These are phyloP conservation scores for Podospora comata DNA, from an alignment of 495 filamentous ascomycete genomes.

Conservation along the genomic window DNA sequence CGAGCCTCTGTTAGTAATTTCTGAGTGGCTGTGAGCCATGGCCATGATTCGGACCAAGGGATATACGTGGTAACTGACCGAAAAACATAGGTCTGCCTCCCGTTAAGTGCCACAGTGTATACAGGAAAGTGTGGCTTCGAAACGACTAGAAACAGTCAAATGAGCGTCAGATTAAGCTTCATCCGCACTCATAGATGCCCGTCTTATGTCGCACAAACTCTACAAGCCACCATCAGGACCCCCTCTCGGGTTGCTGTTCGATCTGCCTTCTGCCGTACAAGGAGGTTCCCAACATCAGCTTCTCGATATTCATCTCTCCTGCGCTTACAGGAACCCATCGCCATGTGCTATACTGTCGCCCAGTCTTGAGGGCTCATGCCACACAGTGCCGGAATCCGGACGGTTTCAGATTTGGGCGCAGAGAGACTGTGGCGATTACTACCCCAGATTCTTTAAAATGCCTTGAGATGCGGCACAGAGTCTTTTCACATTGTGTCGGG, in stretches of 20 bases:
- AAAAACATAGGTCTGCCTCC: not conserved
- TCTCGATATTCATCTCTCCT: not conserved
- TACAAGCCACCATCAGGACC: constrained; percentile 6
- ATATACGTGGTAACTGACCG: not conserved
- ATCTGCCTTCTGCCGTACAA: not conserved
- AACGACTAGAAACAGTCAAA: not conserved
- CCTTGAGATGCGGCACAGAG: not conserved
- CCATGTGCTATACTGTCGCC: not conserved
- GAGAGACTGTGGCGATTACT: not conserved
- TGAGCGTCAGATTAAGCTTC: not conserved
- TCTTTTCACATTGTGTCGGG: not conserved
- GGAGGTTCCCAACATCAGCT: not conserved
- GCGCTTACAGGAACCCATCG: not conserved
- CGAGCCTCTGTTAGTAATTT: not conserved
- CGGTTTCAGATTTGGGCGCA: not conserved
- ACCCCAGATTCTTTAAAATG: not conserved
- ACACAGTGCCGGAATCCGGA: not conserved
- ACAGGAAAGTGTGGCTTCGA: not conserved
- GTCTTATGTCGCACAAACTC: constrained; percentile 9
- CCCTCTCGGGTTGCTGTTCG: not conserved
- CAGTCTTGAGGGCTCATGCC: no score
- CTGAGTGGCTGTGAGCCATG: not conserved
- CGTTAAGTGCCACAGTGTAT: not conserved
- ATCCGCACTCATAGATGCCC: not conserved
- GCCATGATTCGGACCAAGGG: not conserved